phyloP scores from a whole-genome alignment of 1,284 basidiomycete species.

The Mycosarcoma mackinlayi region DNA sequence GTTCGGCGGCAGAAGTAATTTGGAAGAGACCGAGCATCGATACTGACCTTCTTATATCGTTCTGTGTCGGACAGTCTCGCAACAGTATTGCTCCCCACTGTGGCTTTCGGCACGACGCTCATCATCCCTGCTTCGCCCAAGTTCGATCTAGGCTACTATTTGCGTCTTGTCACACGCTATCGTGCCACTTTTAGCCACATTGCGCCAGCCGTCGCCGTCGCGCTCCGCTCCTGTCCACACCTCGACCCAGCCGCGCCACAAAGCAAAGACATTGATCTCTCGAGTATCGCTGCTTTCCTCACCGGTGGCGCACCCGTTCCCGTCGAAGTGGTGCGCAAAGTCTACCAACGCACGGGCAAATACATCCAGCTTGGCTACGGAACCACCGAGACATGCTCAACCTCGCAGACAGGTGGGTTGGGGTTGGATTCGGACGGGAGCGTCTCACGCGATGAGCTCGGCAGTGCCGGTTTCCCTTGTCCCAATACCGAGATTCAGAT shows the following conservation, averaged over 20 bases:
- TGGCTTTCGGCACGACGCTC: conserved; percentile 67
- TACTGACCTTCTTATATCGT: background rate
- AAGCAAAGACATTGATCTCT: conserved; percentile 62
- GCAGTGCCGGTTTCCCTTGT: conserved; percentile 35
- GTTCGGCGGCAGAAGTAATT: too few species aligned
- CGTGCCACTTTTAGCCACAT: conserved; percentile 69
- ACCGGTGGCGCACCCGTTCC: conserved; percentile 69
- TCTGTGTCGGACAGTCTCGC: conserved; percentile 35
- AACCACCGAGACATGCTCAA: conserved; percentile 52
- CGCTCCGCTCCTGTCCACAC: conserved; percentile 67
- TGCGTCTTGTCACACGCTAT: conserved; percentile 64
- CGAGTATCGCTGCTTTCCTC: conserved; percentile 65
- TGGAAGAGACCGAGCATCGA: background rate
- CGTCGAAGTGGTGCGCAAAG: conserved; percentile 64
- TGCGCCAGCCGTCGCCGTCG: conserved; percentile 69
- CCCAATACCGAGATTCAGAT: conserved; percentile 44
- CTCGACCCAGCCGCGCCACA: conserved; percentile 26
- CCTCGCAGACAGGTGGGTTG: conserved; percentile 28
- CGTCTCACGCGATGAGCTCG: conserved; percentile 41
- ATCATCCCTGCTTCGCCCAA: conserved; percentile 57
- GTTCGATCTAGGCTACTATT: conserved; percentile 68
- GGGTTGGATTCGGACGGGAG: conserved; percentile 30
- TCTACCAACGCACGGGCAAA: conserved; percentile 67
- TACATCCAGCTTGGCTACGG: conserved; percentile 65
- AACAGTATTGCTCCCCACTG: conserved; percentile 61